Conservation (phyloP, 2,329 filamentous ascomycete species). For the Chaetothyriales sp. region DNA sequence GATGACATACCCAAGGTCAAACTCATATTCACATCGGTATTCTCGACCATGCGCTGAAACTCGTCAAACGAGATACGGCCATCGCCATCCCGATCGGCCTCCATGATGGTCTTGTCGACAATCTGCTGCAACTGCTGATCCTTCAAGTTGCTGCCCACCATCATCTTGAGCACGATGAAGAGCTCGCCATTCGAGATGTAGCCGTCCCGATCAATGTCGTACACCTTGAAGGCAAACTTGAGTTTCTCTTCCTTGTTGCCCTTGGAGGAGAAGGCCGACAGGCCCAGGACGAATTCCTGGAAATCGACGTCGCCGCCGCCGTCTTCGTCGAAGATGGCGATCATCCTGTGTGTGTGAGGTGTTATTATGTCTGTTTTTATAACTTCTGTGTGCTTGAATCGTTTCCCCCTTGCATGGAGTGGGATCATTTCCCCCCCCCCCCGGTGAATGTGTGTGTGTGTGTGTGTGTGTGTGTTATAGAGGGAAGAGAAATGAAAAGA, state of each 20-base stretch:
- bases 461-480: neutral
- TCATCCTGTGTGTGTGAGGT: constrained; percentile 55
- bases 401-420: no score
- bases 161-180: constrained; percentile 99
- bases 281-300: constrained; percentile 90
- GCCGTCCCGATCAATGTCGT: constrained; percentile 96
- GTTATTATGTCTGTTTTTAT: neutral
- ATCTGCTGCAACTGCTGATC: constrained; percentile 98
- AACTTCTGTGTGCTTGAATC: no score
- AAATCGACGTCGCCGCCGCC: constrained; percentile 97
- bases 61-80: constrained; percentile 99
- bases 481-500: constrained; percentile 1
- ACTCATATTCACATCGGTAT: constrained; percentile 57
- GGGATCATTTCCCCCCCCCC: no score
- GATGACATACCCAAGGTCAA: constrained; percentile 47
- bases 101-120: constrained; percentile 99
- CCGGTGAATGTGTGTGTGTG: neutral
- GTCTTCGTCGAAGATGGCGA: constrained; percentile 97
- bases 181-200: constrained; percentile 98
- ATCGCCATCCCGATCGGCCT: constrained; percentile 87
- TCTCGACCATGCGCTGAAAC: constrained; percentile 98
- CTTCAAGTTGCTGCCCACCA: constrained; percentile 98
- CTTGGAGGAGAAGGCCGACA: constrained; percentile 92
- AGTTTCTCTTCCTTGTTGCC: constrained; percentile 99
- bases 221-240: constrained; percentile 95